phyloP scores from a whole-genome alignment of 257 asterid species.

The Handroanthus guayacan region DNA sequence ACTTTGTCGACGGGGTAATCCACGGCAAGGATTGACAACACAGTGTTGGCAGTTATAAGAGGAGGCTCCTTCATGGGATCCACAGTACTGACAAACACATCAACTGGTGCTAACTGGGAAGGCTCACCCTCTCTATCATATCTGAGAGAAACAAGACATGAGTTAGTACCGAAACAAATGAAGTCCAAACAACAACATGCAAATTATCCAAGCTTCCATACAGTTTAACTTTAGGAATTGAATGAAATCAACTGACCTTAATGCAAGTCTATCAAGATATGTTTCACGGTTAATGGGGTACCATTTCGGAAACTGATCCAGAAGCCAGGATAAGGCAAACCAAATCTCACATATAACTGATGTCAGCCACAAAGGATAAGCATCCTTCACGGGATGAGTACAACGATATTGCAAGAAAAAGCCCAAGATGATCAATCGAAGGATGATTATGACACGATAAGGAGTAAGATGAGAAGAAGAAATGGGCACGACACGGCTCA shows the following conservation, averaged over 20 bases:
- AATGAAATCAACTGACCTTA: conserved; percentile 52
- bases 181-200: conserved; percentile 1
- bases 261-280: conserved; percentile 64
- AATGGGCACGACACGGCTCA: conserved; percentile 74
- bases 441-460: conserved; percentile 65
- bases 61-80: conserved; percentile 68
- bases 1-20: conserved; percentile 63
- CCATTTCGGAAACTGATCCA: conserved; percentile 82
- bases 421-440: conserved; percentile 68
- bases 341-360: conserved; percentile 81
- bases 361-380: conserved; percentile 75
- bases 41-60: conserved; percentile 57
- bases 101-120: conserved; percentile 68
- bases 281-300: conserved; percentile 74
- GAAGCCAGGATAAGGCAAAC: conserved; percentile 80
- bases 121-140: conserved; percentile 80
- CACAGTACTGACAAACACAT: conserved; percentile 67
- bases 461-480: conserved; percentile 67
- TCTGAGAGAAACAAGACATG: conserved; percentile 39
- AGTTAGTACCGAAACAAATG: conserved; percentile 1
- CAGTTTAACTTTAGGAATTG: not conserved
- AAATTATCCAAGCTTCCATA: conserved; percentile 8
- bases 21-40: conserved; percentile 57
- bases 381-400: conserved; percentile 72
- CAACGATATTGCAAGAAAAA: conserved; percentile 77